Conservation (phyloP, 441 rosid genomes). For the Flueggea neowawraea region DNA sequence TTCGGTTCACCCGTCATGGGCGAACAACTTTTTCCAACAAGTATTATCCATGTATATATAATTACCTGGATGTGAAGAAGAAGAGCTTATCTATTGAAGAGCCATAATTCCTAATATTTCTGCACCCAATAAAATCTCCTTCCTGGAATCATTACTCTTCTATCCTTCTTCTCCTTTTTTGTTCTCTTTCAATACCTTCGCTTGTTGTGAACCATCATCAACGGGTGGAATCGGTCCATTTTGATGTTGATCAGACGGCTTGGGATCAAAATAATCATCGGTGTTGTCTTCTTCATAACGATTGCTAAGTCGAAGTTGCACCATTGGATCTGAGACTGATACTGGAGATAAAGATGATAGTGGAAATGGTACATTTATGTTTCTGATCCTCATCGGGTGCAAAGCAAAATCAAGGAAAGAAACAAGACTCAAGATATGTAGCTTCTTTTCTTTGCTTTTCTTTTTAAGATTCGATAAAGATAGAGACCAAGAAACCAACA, state of each 20-base stretch:
- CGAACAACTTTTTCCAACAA: too few relatives aligned
- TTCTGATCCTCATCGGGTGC: slow-evolving; percentile 87
- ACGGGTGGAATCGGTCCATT: slow-evolving; percentile 40
- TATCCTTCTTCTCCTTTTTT: slow-evolving; percentile 18
- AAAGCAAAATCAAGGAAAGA: slow-evolving; percentile 5
- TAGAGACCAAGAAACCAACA: too few relatives aligned
- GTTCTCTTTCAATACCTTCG: slow-evolving; percentile 15
- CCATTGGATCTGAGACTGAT: slow-evolving; percentile 81
- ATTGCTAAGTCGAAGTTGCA: slow-evolving; percentile 50
- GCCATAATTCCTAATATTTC: slow-evolving; percentile 6
- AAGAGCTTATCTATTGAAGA: slow-evolving; percentile 16
- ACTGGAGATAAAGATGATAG: slow-evolving; percentile 71
- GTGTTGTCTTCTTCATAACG: slow-evolving; percentile 11
- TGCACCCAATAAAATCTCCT: slow-evolving; percentile 26
- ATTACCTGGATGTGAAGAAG: slow-evolving; percentile 32
- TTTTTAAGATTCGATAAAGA: slow-evolving; percentile 1
- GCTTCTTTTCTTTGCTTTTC: slow-evolving; percentile 1
- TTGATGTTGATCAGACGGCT: slow-evolving; percentile 26
- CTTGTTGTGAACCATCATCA: neutral
- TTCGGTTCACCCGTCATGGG: too few relatives aligned
- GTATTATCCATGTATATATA: neutral
- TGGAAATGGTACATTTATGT: slow-evolving; percentile 68
- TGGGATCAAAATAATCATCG: slow-evolving; percentile 27
- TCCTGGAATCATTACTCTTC: slow-evolving; percentile 46
- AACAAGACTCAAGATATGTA: neutral